These are phyloP conservation scores for Metschnikowia baotianmanensis DNA, from an alignment of 805 yeast species.

Conservation along the genomic window DNA sequence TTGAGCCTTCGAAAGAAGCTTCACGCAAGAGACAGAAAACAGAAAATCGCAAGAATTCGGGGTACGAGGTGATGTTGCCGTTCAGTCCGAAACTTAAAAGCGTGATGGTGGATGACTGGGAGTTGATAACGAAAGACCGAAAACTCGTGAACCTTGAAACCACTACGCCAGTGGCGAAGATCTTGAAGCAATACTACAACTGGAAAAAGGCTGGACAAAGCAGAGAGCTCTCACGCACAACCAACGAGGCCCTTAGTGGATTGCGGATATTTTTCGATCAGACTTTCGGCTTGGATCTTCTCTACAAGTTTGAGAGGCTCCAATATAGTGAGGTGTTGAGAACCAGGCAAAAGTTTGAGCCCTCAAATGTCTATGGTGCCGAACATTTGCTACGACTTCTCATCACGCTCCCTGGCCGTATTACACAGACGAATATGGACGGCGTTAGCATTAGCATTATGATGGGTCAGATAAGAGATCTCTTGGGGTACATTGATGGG, in stretches of 20 bases:
- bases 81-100: constrained; percentile 70
- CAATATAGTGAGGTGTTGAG: constrained; percentile 57
- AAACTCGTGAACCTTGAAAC: constrained; percentile 67
- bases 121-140: constrained; percentile 76
- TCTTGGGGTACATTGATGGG: constrained; percentile 51
- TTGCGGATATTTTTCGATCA: constrained; percentile 71
- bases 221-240: background rate
- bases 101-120: constrained; percentile 90
- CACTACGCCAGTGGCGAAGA: constrained; percentile 47
- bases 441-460: constrained; percentile 60
- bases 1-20: constrained; percentile 6
- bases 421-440: constrained; percentile 79
- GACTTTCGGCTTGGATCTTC: constrained; percentile 62
- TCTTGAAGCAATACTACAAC: constrained; percentile 52
- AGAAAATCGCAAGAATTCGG: constrained; percentile 29
- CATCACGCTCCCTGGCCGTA: constrained; percentile 78
- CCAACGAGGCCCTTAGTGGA: constrained; percentile 64
- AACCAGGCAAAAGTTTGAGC: constrained; percentile 24
- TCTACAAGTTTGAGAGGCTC: constrained; percentile 74
- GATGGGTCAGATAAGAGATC: constrained; percentile 50
- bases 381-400: constrained; percentile 79
- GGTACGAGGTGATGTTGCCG: constrained; percentile 48
- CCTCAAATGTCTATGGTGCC: constrained; percentile 54
- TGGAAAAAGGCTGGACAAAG: constrained; percentile 19
- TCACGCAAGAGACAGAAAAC: constrained; percentile 11